Evolutionary conservation across 1,139 yeast species (phyloP), one percentile per base, ranked within the genome.

Genomic region (Ogataea hybrid): DNA sequence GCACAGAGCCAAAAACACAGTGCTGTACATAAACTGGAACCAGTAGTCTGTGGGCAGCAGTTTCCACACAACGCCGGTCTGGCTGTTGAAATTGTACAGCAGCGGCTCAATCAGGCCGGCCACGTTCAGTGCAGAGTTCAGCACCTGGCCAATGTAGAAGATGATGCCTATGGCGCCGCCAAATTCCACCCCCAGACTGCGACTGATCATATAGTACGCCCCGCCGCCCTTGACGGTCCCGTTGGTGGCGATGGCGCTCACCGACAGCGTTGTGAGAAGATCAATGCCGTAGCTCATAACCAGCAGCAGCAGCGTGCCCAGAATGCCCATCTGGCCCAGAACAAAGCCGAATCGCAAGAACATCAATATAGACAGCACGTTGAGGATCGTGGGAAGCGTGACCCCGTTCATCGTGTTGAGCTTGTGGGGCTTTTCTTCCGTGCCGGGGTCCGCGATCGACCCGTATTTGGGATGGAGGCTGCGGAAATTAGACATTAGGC

Each of bases 151-250:
- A 43, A 84, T 69, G 55, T 79, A 84, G 58, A 84, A 84, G 21
- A 84, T 84, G 27, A 84, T 68, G 0, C 94, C 94, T 47, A 84
- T 84, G 2, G 92, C 82, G 3, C 92, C 92, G 25, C 94, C 94
- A 61, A 84, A 84, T 56, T 84, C 94, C 2, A 89, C 90, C 0
- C 94, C 94, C 48, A 84, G 64, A 30, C 88, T 80, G 55, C 94
- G 66, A 12, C 88, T 81, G 34, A 84, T 81, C 90, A 84, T 84
- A 53, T 82, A 84, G 58, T 84, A 84, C 0, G 92, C 90, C 23
- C 94, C 94, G 12, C 94, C 94, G 20, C 92, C 92, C 56, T 82
- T 74, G 10, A 84, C 92, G 0, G 87, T 82, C 21, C 94, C 94
- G 58, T 84, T 84, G 3, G 94, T 84, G 2, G 89, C 83, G 44